phyloP scores from a whole-genome alignment of 2,329 filamentous ascomycete species.

The Atkinsonella texensis region DNA sequence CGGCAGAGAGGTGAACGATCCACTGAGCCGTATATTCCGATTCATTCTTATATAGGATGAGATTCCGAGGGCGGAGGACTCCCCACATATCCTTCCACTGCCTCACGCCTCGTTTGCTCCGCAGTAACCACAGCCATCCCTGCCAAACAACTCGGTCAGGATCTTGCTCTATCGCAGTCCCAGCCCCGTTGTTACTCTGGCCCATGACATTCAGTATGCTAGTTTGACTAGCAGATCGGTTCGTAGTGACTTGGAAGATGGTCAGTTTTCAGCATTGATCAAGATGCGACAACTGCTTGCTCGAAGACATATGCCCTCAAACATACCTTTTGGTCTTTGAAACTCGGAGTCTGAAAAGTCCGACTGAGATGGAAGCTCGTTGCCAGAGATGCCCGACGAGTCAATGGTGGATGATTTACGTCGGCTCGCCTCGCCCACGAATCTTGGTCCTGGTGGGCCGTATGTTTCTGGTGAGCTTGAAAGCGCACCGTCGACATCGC shows the following conservation, averaged over 20 bases:
- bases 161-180: slow-evolving; percentile 42
- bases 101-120: slow-evolving; percentile 68
- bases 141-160: slow-evolving; percentile 89
- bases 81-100: slow-evolving; percentile 96
- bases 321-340: slow-evolving; percentile 29
- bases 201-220: slow-evolving; percentile 30
- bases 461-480: slow-evolving; percentile 52
- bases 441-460: slow-evolving; percentile 21
- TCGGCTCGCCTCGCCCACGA: slow-evolving; percentile 23
- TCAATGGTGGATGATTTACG: slow-evolving; percentile 51
- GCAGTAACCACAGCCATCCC: slow-evolving; percentile 76
- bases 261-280: not conserved
- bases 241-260: slow-evolving; percentile 14
- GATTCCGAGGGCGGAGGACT: slow-evolving; percentile 71
- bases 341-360: slow-evolving; percentile 68
- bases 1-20: slow-evolving; percentile 63
- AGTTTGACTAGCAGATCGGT: slow-evolving; percentile 49
- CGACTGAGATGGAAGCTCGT: slow-evolving; percentile 66
- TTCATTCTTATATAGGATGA: slow-evolving; percentile 89
- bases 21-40: slow-evolving; percentile 78
- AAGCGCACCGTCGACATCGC: slow-evolving; percentile 29
- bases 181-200: slow-evolving; percentile 14
- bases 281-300: not conserved
- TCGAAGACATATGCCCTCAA: not conserved
- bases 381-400: slow-evolving; percentile 50